Base-by-base conservation (phyloP, 2,329 filamentous ascomycete species). In the Hortaea werneckii region DNA sequence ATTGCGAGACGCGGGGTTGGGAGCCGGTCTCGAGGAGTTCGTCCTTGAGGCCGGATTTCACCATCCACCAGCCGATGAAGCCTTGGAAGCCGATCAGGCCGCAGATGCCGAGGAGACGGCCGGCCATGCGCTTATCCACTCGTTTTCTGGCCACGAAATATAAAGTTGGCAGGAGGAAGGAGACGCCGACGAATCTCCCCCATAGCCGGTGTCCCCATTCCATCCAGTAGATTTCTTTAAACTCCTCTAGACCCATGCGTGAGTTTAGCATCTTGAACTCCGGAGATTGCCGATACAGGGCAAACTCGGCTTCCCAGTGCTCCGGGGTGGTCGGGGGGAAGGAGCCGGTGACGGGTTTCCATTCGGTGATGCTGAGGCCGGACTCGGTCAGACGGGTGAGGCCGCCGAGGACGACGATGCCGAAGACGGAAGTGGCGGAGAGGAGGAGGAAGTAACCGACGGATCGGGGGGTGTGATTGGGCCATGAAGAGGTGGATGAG, bases 221-320 rank as follows among this genome's bases (percentile, higher is more conserved):
- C 92, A 96, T 96, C 67, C 85, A 98, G 76, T 96, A 98, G 55
- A 98, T 98, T 64, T 92, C 84, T 68, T 96, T 95, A 73, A 96
- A 98, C 65, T 98, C 92, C 48, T 82, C 77, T 46, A 98, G 74
- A 29, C 78, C 83, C 92, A 98, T 98, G 65, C 87, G 79, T 29
- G 89, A 84, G 70, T 98, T 98, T 56, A 98, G 76, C 51, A 88
- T 78, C 61, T 85, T 80, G 71, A 90, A 98, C 67, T 98, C 92
- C 51, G 92, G 92, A 13, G 88, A 95, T 38, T 84, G 79, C 54
- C 84, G 83, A 73, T 98, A 98, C 67, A 94, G 92, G 46, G 81
- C 73, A 69, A 96, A 98, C 61, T 96, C 92, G 53, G 82, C 80
- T 57, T 95, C 83, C 92, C 92, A 98, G 62, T 90, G 85, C 48